These are phyloP conservation scores for Alternaria alternata DNA, from an alignment of 2,329 filamentous ascomycete species.

Conservation along the genomic window DNA sequence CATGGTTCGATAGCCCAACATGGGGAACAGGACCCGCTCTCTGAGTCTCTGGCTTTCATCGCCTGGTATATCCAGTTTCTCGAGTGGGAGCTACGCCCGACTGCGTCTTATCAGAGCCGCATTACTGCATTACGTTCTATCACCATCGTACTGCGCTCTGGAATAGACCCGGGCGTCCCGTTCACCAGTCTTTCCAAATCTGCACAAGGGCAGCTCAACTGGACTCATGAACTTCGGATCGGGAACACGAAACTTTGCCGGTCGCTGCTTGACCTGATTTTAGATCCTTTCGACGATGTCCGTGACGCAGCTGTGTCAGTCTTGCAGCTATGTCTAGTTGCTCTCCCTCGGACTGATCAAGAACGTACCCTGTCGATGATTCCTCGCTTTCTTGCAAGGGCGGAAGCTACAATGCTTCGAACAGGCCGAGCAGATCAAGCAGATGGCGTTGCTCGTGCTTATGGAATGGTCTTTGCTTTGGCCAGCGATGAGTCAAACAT, in stretches of 20 bases:
- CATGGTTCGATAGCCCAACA: neutral
- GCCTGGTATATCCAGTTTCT: conserved; percentile 78
- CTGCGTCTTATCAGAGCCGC: conserved; percentile 88
- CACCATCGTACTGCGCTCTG: conserved; percentile 71
- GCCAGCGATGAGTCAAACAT: conserved; percentile 12
- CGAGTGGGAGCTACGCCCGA: conserved; percentile 76
- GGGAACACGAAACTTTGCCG: conserved; percentile 60
- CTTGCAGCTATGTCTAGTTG: conserved; percentile 48
- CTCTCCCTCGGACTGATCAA: conserved; percentile 26
- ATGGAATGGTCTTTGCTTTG: conserved; percentile 73
- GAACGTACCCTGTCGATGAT: conserved; percentile 21
- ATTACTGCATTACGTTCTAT: conserved; percentile 80
- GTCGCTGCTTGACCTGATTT: conserved; percentile 76
- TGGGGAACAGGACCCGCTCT: conserved; percentile 42
- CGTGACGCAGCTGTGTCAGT: conserved; percentile 63
- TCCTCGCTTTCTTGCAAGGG: conserved; percentile 43
- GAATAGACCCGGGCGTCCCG: conserved; percentile 64
- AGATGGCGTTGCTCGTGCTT: conserved; percentile 84
- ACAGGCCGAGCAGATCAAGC: conserved; percentile 91
- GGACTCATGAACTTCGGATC: conserved; percentile 59
- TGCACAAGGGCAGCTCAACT: conserved; percentile 58
- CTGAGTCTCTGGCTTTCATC: conserved; percentile 70
- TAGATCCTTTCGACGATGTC: conserved; percentile 95
- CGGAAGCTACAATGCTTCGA: conserved; percentile 65
- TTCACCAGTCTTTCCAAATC: conserved; percentile 54